Evolutionary conservation across 2,329 filamentous ascomycete genomes (phyloP).

Genomic region (Diplodia sapinea): DNA sequence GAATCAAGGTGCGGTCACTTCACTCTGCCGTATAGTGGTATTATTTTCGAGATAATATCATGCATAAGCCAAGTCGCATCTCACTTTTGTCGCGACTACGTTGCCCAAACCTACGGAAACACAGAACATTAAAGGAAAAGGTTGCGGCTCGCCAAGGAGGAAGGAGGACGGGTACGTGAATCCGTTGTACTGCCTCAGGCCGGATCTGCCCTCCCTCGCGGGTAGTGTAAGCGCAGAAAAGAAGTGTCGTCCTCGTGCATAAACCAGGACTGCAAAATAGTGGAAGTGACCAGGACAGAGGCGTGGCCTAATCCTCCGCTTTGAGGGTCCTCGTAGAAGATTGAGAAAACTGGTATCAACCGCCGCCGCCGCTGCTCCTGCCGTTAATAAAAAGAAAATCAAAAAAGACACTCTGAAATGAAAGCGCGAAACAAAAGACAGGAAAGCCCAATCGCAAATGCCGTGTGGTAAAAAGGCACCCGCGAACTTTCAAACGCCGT

Average conservation of each 20-base stretch:
- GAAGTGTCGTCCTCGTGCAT: slow-evolving; percentile 29
- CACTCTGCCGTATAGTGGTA: slow-evolving; percentile 16
- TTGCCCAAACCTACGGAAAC: slow-evolving; percentile 29
- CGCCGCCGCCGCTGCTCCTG: slow-evolving; percentile 28
- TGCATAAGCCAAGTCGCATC: slow-evolving; percentile 29
- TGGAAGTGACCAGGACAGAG: slow-evolving; percentile 30
- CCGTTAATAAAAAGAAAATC: slow-evolving; percentile 12
- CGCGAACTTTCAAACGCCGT: slow-evolving; percentile 32
- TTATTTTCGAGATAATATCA: slow-evolving; percentile 30
- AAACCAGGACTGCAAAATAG: slow-evolving; percentile 28
- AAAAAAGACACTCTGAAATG: slow-evolving; percentile 20
- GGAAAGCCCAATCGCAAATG: slow-evolving; percentile 22
- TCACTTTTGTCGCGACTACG: slow-evolving; percentile 30
- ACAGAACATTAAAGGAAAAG: slow-evolving; percentile 29
- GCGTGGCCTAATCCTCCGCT: slow-evolving; percentile 28
- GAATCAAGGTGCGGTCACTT: background rate
- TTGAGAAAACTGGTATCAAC: slow-evolving; percentile 31
- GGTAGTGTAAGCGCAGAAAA: slow-evolving; percentile 27
- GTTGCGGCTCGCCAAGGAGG: slow-evolving; percentile 23
- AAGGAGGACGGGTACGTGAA: slow-evolving; percentile 17
- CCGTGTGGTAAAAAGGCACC: slow-evolving; percentile 25
- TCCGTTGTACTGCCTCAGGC: slow-evolving; percentile 26
- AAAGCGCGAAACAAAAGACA: slow-evolving; percentile 20
- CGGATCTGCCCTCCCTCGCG: slow-evolving; percentile 24
- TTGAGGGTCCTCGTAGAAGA: slow-evolving; percentile 25